Conservation (phyloP, 352 stramenopile genomes). For the Globisporangium uncinulatum region DNA sequence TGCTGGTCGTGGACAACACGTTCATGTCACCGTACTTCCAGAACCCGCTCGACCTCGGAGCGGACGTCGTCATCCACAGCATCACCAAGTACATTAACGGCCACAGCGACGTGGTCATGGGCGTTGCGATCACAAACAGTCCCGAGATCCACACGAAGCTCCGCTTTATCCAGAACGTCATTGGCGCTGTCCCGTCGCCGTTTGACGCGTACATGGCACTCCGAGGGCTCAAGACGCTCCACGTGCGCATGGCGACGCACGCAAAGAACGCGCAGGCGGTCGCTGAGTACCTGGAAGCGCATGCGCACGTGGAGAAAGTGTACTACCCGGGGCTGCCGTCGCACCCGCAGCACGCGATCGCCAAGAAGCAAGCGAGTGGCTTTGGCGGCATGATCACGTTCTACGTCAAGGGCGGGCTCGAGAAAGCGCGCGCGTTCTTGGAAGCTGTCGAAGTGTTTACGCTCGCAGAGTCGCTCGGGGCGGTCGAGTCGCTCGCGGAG, state of each 20-base stretch:
- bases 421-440: conserved; percentile 89
- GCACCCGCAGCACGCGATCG: conserved; percentile 87
- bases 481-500: conserved; percentile 91
- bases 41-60: conserved; percentile 88
- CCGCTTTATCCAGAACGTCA: conserved; percentile 91
- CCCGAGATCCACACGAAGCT: conserved; percentile 92
- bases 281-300: conserved; percentile 85
- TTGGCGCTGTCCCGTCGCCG: conserved; percentile 89
- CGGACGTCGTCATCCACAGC: conserved; percentile 91
- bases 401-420: conserved; percentile 87
- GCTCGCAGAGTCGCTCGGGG: conserved; percentile 93
- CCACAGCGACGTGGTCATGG: conserved; percentile 92
- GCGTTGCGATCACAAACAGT: conserved; percentile 89
- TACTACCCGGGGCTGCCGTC: conserved; percentile 89
- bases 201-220: conserved; percentile 94
- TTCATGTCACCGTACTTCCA: conserved; percentile 93
- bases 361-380: conserved; percentile 69
- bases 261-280: conserved; percentile 92
- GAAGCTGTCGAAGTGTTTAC: conserved; percentile 91
- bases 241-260: conserved; percentile 92
- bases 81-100: conserved; percentile 97
- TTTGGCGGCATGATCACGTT: conserved; percentile 91
- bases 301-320: conserved; percentile 90
- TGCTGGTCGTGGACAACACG: conserved; percentile 93
- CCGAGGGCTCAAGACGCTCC: conserved; percentile 94